Evolutionary conservation across 345 rosid species (phyloP), one percentile per base, ranked within the genome.

Genomic region (Mangifera indica): DNA sequence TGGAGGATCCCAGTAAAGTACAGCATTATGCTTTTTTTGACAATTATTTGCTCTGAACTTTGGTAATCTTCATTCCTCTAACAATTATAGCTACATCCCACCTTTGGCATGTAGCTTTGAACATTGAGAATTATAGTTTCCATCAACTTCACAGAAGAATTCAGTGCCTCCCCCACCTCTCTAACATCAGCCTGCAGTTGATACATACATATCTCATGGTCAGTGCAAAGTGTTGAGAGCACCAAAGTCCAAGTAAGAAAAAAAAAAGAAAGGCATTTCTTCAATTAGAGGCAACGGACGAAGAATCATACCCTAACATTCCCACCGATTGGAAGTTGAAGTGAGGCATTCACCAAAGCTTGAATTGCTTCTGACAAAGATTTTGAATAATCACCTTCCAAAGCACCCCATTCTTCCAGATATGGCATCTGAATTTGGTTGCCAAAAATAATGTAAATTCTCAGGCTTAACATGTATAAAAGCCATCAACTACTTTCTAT

Each of bases 331-430:
- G 97, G 97, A 14, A 91, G 86, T 67, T 85, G 89, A 62, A 80
- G 61, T 20, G 89, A 87, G 71, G 87, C 72, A 71, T 88, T 89
- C 51, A 71, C 51, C 76, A 91, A 83, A 46, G 96, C 90, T 80
- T 87, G 85, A 67, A 59, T 84, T 65, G 80, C 81, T 79, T 91
- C 93, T 37, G 85, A 76, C n/a, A 93, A 56, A 18, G 88, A 89
- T 70, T 26, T 32, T 63, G 80, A 81, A 65, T 86, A 88, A n/a
- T 83, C 95, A 10, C 37, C 86, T 83, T 87, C 87, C 24, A 87
- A 24, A 0, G 49, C 74, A 17, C 81, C 78, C 98, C 96, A 93
- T 74, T 80, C 84, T 21, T 91, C 97, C 70, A 93, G 83, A 77
- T 74, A 80, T 10, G 97, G 97, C 86, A 86, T 85, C 97, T 93